phyloP scores from a whole-genome alignment of 805 yeast genomes.

The Brettanomyces custersianus region DNA sequence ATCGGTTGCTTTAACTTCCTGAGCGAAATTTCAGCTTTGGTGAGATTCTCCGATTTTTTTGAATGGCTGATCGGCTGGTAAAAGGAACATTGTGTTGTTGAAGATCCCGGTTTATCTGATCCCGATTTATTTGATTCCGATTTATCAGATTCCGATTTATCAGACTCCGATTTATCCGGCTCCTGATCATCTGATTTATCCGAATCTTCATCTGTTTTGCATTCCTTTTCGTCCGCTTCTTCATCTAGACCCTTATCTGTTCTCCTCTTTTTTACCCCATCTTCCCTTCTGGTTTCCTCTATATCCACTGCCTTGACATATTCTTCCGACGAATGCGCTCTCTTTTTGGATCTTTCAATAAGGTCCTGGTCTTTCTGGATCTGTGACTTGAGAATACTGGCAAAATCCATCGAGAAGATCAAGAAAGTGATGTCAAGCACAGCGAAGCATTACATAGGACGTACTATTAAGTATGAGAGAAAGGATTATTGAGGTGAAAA shows the following conservation, averaged over 20 bases:
- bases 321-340: no score
- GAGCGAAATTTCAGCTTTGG: constrained; percentile 6
- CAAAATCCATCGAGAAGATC: neutral
- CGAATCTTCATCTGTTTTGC: no score
- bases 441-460: no score
- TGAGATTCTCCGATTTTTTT: constrained; percentile 1
- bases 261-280: neutral
- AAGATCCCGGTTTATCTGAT: no score
- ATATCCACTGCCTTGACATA: neutral
- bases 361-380: neutral
- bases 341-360: neutral
- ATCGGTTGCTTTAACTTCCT: constrained; percentile 10
- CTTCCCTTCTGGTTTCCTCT: neutral
- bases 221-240: neutral
- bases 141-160: neutral
- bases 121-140: neutral
- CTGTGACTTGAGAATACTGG: neutral
- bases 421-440: no score
- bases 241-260: neutral
- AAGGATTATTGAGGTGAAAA: neutral
- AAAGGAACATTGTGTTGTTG: no score
- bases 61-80: neutral
- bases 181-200: neutral
- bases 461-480: no score
- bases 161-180: neutral